phyloP scores from a whole-genome alignment of 2,329 filamentous ascomycete species.

The Cercospora citrullina region DNA sequence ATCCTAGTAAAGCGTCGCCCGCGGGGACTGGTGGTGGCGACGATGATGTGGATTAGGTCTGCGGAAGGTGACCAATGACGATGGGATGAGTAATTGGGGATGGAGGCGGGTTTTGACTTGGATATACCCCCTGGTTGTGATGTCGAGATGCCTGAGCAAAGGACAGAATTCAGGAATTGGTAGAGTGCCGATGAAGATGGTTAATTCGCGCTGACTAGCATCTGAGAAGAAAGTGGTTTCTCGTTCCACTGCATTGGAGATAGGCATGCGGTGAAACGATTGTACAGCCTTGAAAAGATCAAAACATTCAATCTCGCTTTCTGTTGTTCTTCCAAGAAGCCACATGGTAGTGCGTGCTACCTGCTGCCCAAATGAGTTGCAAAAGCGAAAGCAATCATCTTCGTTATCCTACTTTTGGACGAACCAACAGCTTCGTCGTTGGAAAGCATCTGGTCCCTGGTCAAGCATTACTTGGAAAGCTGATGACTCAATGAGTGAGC shows the following conservation, averaged over 20 bases:
- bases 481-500: too few relatives aligned
- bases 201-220: background rate
- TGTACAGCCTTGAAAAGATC: background rate
- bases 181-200: background rate
- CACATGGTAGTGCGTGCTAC: background rate
- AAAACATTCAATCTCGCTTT: background rate
- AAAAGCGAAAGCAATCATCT: background rate
- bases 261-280: background rate
- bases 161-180: background rate
- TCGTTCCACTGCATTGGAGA: background rate
- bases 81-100: background rate
- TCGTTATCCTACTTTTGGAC: background rate
- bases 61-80: background rate
- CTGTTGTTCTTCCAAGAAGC: background rate
- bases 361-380: background rate
- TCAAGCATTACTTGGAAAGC: too few relatives aligned
- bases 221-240: background rate
- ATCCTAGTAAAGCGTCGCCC: constrained; percentile 45
- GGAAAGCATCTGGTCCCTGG: too few relatives aligned
- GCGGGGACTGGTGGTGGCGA: background rate
- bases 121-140: constrained; percentile 3
- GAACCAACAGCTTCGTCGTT: too few relatives aligned
- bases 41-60: constrained; percentile 17
- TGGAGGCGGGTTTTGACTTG: background rate
- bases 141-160: background rate